Conservation (phyloP, 441 rosid species). For the Corymbia citriodora region DNA sequence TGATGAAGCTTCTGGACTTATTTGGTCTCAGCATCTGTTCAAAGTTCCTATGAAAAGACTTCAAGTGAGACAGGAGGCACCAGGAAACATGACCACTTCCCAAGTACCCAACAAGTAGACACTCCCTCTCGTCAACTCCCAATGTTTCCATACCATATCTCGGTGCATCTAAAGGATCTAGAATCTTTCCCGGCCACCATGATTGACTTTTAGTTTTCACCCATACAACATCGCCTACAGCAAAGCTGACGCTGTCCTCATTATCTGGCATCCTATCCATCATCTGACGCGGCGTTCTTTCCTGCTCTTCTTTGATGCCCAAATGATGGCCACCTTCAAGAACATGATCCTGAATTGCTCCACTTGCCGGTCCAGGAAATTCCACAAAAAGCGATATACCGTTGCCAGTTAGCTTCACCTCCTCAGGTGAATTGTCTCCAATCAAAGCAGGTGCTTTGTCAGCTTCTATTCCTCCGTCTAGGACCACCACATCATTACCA, state of each 20-base stretch:
- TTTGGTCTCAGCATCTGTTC: conserved; percentile 31
- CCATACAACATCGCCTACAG: conserved; percentile 76
- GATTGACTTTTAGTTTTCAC: conserved; percentile 44
- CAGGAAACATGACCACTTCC: conserved; percentile 45
- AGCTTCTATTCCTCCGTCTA: conserved; percentile 15
- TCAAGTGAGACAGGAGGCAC: conserved; percentile 53
- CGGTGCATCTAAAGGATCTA: conserved; percentile 28
- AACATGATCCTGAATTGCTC: conserved; percentile 4
- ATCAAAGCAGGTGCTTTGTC: conserved; percentile 10
- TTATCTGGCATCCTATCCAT: conserved; percentile 6
- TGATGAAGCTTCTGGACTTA: conserved; percentile 38
- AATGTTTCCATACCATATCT: conserved; percentile 17
- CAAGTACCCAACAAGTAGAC: conserved; percentile 42
- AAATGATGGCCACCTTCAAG: conserved; percentile 9
- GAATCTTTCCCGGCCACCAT: conserved; percentile 92
- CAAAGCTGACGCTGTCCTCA: conserved; percentile 19
- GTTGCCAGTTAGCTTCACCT: conserved; percentile 47
- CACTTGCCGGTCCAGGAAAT: conserved; percentile 31
- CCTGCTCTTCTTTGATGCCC: conserved; percentile 8
- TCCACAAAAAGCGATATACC: conserved; percentile 75
- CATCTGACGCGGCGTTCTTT: conserved; percentile 9
- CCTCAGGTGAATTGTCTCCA: conserved; percentile 26
- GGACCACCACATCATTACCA: neutral
- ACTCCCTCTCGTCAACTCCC: conserved; percentile 14
- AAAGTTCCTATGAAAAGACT: conserved; percentile 59